phyloP scores from a whole-genome alignment of 345 rosid genomes.

The Dovyalis caffra region DNA sequence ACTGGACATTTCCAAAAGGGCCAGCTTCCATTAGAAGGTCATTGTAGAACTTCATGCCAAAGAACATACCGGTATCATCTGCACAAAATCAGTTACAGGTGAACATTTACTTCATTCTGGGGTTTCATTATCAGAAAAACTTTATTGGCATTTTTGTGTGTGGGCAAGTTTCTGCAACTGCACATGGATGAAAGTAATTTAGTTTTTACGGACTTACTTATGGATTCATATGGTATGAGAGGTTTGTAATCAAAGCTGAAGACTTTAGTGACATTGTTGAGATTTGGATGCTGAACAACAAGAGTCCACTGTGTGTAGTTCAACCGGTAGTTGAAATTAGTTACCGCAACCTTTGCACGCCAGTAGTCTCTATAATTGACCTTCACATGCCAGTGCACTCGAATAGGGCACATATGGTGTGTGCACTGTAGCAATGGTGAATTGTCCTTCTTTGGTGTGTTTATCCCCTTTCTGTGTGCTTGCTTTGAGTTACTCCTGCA shows the following conservation, averaged over 20 bases:
- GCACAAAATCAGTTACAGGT: slow-evolving; percentile 24
- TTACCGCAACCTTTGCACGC: slow-evolving; percentile 60
- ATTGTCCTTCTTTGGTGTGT: slow-evolving; percentile 56
- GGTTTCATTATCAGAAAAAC: neutral
- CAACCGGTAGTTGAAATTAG: slow-evolving; percentile 57
- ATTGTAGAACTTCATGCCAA: slow-evolving; percentile 72
- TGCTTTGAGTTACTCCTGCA: slow-evolving; percentile 55
- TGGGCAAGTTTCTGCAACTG: neutral
- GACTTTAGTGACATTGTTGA: slow-evolving; percentile 57
- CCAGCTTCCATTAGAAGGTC: slow-evolving; percentile 96
- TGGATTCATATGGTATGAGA: slow-evolving; percentile 42
- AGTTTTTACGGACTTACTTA: slow-evolving; percentile 41
- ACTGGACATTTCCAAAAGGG: slow-evolving; percentile 77
- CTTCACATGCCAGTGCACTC: slow-evolving; percentile 71
- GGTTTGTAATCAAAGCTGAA: slow-evolving; percentile 67
- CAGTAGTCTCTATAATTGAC: slow-evolving; percentile 55
- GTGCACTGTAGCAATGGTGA: slow-evolving; percentile 60
- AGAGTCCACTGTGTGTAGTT: slow-evolving; percentile 67
- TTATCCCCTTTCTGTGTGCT: slow-evolving; percentile 41
- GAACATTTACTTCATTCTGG: neutral
- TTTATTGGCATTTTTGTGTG: neutral
- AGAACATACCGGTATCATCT: slow-evolving; percentile 94
- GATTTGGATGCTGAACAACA: slow-evolving; percentile 62
- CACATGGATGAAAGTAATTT: neutral
- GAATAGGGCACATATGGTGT: slow-evolving; percentile 61